These are phyloP conservation scores for Tuber umbilicatum DNA, from an alignment of 495 filamentous ascomycete genomes.

Conservation along the genomic window DNA sequence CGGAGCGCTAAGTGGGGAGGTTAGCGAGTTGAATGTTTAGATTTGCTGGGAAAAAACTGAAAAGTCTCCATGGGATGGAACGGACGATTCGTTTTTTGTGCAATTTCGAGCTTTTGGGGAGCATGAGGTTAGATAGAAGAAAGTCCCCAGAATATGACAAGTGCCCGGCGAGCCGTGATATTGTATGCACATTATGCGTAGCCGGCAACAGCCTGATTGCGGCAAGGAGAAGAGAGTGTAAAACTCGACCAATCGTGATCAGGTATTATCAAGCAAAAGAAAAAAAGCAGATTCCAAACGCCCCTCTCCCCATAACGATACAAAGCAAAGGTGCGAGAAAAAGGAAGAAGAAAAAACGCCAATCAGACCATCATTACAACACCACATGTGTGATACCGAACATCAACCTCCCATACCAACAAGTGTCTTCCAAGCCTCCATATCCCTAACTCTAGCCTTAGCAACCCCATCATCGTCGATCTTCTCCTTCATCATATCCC, in stretches of 20 bases:
- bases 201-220: not conserved
- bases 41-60: not conserved
- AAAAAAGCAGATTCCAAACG: not conserved
- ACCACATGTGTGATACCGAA: not conserved
- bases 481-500: slow-evolving; percentile 34
- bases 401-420: slow-evolving; percentile 12
- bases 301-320: not conserved
- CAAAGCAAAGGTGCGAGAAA: not conserved
- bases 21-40: slow-evolving; percentile 52
- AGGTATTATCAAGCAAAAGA: not conserved
- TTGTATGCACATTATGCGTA: not conserved
- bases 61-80: not conserved
- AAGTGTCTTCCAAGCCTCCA: slow-evolving; percentile 25
- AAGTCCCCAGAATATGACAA: not conserved
- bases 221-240: not conserved
- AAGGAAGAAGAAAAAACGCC: not conserved
- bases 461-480: slow-evolving; percentile 31
- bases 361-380: not conserved
- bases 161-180: not conserved
- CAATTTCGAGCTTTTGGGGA: not conserved
- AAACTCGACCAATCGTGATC: not conserved
- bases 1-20: slow-evolving; percentile 46
- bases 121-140: slow-evolving; percentile 1
- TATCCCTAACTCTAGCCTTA: slow-evolving; percentile 29
- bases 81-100: not conserved